Percentiles rank a stretch among this genome's conserved stretches.
phyloP scores from a whole-genome alignment of 2,329 filamentous ascomycete species.

The Trichoderma arundinaceum region DNA sequence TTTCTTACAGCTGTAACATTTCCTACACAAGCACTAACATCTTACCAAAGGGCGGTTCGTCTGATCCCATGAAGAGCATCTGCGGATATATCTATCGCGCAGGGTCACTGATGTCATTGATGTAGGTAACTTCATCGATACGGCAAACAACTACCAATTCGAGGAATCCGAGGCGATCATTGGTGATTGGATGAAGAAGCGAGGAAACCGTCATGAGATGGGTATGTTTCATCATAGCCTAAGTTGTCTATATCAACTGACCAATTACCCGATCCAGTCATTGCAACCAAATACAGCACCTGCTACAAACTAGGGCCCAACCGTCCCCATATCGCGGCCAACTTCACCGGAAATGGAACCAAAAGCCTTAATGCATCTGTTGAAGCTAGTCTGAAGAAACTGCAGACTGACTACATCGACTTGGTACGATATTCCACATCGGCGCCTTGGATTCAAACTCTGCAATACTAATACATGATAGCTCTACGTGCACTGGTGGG shows the following conservation, averaged over 20 bases:
- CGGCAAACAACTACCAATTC: constrained; percentile 70
- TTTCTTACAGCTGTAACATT: neutral
- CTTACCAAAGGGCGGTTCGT: constrained; percentile 39
- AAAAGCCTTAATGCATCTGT: constrained; percentile 66
- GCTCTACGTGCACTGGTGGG: constrained; percentile 71
- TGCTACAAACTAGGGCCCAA: constrained; percentile 56
- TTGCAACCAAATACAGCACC: constrained; percentile 73
- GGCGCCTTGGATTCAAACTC: accelerated
- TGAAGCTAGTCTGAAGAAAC: constrained; percentile 61
- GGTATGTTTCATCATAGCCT: constrained; percentile 45
- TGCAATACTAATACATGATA: constrained; percentile 35
- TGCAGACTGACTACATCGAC: constrained; percentile 73
- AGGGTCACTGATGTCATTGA: neutral
- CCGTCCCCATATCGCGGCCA: constrained; percentile 54
- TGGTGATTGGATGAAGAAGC: constrained; percentile 72
- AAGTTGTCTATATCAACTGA: neutral
- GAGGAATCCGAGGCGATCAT: constrained; percentile 69
- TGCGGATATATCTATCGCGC: neutral
- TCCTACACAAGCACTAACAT: constrained; percentile 31
- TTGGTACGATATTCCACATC: constrained; percentile 48
- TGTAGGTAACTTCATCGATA: constrained; percentile 75
- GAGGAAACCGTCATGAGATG: constrained; percentile 69
- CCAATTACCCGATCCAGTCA: constrained; percentile 49
- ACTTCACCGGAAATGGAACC: constrained; percentile 63
- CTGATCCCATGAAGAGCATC: no score